These are phyloP conservation scores for Crataegus laevigata DNA, from an alignment of 306 rosid genomes.

Conservation along the genomic window DNA sequence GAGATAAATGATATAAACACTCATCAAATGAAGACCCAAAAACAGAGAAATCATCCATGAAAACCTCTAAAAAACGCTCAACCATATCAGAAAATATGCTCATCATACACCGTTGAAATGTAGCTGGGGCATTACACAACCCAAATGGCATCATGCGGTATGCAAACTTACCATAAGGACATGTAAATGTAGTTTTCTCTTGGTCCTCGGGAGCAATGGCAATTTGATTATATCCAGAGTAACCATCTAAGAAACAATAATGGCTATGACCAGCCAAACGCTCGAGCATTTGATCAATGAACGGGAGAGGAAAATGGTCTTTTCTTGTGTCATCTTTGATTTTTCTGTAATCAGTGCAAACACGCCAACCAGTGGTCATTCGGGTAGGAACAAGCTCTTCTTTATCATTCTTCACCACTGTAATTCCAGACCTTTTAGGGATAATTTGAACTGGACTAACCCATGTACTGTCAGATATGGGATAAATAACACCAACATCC, in stretches of 20 bases:
- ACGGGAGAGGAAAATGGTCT: neutral
- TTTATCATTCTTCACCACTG: neutral
- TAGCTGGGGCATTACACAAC: too few relatives aligned
- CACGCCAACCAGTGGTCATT: neutral
- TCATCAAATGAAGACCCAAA: neutral
- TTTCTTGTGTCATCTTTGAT: neutral
- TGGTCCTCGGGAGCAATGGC: neutral
- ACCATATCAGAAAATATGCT: neutral
- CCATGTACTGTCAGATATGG: neutral
- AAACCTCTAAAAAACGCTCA: neutral
- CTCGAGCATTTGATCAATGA: neutral
- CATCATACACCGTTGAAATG: neutral
- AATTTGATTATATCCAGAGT: neutral
- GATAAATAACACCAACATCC: neutral
- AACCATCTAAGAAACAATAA: neutral
- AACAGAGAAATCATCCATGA: neutral
- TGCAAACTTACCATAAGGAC: too few relatives aligned
- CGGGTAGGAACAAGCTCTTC: neutral
- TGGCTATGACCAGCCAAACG: neutral
- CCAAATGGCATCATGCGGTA: neutral
- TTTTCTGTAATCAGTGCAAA: neutral
- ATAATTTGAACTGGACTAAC: neutral
- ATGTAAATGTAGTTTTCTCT: too few relatives aligned
- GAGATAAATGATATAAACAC: neutral
- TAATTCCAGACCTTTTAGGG: neutral